Conservation (phyloP, 352 stramenopile genomes). For the Phytophthora agathidicida region DNA sequence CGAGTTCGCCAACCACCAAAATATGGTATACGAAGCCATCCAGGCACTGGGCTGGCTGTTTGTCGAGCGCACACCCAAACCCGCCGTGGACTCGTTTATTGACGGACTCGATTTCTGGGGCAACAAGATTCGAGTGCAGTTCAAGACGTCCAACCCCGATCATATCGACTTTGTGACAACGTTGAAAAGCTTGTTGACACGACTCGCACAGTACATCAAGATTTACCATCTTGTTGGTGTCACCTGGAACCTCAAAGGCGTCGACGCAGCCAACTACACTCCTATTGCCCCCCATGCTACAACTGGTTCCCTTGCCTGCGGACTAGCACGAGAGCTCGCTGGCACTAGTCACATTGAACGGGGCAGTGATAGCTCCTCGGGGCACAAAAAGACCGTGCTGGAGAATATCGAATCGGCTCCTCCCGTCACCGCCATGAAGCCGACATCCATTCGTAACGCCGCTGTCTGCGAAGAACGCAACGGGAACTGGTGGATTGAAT, state of each 20-base stretch:
- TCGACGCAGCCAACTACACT: conserved; percentile 60
- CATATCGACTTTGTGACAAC: conserved; percentile 95
- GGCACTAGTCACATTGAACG: conserved; percentile 89
- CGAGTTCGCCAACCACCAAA: conserved; percentile 86
- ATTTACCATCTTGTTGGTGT: conserved; percentile 95
- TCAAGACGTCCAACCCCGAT: conserved; percentile 91
- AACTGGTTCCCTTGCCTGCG: conserved; percentile 45
- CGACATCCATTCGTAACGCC: too few relatives aligned
- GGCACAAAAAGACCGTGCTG: conserved; percentile 92
- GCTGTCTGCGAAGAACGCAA: conserved; percentile 89
- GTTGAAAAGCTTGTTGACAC: conserved; percentile 92
- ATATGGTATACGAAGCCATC: conserved; percentile 89
- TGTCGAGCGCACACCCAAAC: conserved; percentile 87
- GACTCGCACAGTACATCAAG: conserved; percentile 95
- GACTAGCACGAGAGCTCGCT: conserved; percentile 85
- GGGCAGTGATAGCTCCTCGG: too few relatives aligned
- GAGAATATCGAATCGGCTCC: conserved; percentile 84
- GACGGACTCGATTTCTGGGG: conserved; percentile 96
- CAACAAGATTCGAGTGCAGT: conserved; percentile 98
- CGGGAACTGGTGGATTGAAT: conserved; percentile 97
- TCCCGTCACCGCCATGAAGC: conserved; percentile 50
- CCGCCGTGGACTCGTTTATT: conserved; percentile 96
- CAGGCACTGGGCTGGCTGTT: conserved; percentile 84
- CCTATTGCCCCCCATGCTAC: conserved; percentile 34
- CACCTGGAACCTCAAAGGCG: conserved; percentile 91